Conservation (phyloP, 768 basidiomycete genomes). For the Clitopilus passeckerianus region DNA sequence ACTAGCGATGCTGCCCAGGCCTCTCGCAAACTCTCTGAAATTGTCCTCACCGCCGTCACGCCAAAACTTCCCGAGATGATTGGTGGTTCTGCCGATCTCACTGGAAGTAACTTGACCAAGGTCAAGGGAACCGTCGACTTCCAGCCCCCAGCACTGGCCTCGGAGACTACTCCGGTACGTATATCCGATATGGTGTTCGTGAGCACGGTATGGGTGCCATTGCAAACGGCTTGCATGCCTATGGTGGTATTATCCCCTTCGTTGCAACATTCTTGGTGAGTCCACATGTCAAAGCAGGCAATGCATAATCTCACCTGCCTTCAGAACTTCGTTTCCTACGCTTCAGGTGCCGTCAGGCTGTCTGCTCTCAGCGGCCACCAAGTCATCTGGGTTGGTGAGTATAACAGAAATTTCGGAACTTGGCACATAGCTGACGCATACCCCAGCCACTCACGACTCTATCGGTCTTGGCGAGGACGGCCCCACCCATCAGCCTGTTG, state of each 20-base stretch:
- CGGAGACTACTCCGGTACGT: conserved; percentile 81
- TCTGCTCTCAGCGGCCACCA: conserved; percentile 87
- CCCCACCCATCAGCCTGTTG: conserved; percentile 93
- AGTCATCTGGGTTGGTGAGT: conserved; percentile 90
- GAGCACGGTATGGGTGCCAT: conserved; percentile 98
- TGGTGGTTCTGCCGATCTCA: conserved; percentile 89
- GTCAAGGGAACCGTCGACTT: conserved; percentile 85
- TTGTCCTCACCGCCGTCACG: conserved; percentile 72
- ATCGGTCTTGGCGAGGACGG: conserved; percentile 93
- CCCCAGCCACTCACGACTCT: conserved; percentile 85
- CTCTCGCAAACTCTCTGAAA: conserved; percentile 90
- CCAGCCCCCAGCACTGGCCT: conserved; percentile 86
- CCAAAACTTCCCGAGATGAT: conserved; percentile 78
- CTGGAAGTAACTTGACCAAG: conserved; percentile 89
- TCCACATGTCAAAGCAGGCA: background rate
- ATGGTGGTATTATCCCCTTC: conserved; percentile 89
- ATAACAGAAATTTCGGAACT: background rate
- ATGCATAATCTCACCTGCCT: conserved; percentile 5
- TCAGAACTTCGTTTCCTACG: conserved; percentile 91
- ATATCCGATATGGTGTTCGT: conserved; percentile 95
- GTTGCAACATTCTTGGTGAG: conserved; percentile 86
- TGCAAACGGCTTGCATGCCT: conserved; percentile 85
- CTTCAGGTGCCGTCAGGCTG: conserved; percentile 87
- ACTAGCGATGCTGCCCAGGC: conserved; percentile 80
- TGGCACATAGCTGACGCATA: background rate